Evolutionary conservation across 306 rosid species (phyloP).

Genomic region (Begonia fuchsioides): DNA sequence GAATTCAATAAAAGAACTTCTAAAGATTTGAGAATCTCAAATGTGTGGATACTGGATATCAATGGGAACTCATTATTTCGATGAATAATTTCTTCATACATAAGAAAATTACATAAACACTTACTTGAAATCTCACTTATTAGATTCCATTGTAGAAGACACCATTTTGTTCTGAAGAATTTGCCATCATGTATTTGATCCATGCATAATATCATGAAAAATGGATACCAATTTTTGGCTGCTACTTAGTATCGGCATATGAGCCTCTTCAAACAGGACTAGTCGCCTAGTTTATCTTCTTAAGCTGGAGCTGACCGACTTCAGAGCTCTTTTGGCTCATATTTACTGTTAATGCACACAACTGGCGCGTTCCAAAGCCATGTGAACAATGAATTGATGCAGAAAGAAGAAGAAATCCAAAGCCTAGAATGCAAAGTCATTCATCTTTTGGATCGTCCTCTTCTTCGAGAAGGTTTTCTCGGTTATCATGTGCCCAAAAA

Average conservation of each 20-base stretch:
- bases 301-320: no score
- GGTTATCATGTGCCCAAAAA: conserved; percentile 98
- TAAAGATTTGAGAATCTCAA: neutral
- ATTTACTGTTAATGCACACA: no score
- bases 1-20: neutral
- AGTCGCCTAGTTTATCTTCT: no score
- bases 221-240: no score
- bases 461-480: conserved; percentile 98
- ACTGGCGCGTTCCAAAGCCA: no score
- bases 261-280: no score
- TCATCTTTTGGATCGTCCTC: conserved; percentile 99
- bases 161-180: neutral
- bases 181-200: no score
- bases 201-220: no score
- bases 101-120: neutral
- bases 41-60: neutral
- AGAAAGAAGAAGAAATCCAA: no score
- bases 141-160: neutral
- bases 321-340: no score
- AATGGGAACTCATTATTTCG: neutral
- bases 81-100: neutral
- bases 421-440: conserved; percentile 5
- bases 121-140: neutral
- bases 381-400: no score
- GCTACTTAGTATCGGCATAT: no score